Conservation (phyloP, 805 yeast species). For the Sugiyamaella floridensis region DNA sequence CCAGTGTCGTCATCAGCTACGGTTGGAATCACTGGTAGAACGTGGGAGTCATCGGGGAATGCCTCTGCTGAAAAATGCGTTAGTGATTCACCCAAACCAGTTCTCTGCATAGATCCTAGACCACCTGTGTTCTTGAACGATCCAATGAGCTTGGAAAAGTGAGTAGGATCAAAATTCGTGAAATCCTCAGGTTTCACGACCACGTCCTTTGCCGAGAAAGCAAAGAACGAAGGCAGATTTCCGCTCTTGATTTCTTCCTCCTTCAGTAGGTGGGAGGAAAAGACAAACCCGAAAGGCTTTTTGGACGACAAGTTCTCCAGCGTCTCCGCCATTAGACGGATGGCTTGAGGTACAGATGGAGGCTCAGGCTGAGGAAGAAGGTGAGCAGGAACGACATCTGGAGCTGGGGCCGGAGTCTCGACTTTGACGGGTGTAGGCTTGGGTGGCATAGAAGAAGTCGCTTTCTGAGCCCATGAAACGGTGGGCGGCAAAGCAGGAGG, state of each 20-base stretch:
- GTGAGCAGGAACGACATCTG: constrained; percentile 25
- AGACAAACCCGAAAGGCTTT: constrained; percentile 22
- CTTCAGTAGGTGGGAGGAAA: constrained; percentile 21
- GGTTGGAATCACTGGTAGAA: neutral
- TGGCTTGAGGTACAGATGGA: constrained; percentile 13
- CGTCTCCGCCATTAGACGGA: constrained; percentile 13
- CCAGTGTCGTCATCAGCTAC: no score
- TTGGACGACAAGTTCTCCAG: constrained; percentile 18
- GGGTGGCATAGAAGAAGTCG: constrained; percentile 24
- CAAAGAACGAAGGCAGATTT: constrained; percentile 25
- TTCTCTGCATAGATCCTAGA: constrained; percentile 3
- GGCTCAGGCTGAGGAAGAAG: constrained; percentile 10
- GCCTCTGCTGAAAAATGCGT: neutral
- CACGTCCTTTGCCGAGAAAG: constrained; percentile 14
- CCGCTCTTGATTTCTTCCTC: constrained; percentile 22
- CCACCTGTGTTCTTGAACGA: constrained; percentile 8
- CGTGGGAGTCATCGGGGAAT: neutral
- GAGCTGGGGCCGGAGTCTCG: constrained; percentile 21
- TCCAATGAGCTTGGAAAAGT: constrained; percentile 3
- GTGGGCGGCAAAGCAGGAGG: constrained; percentile 58
- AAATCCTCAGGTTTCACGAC: neutral
- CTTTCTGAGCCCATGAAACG: constrained; percentile 55
- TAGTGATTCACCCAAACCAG: neutral
- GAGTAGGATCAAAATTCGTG: neutral
- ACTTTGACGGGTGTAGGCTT: constrained; percentile 22